phyloP scores from a whole-genome alignment of 2,329 filamentous ascomycete genomes.

The Fusarium poae region DNA sequence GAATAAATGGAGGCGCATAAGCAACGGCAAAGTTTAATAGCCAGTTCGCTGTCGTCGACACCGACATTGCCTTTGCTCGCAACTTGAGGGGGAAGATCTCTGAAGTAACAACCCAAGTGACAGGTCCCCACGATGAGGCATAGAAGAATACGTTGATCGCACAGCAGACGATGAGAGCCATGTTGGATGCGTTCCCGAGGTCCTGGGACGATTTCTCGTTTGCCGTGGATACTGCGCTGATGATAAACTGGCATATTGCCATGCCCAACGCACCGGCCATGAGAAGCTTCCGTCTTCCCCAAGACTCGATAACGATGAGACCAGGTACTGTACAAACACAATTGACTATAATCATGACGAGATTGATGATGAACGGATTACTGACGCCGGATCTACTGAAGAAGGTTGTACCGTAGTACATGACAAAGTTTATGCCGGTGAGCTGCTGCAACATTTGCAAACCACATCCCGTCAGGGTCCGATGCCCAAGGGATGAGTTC shows the following conservation, averaged over 20 bases:
- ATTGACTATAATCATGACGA: constrained; percentile 84
- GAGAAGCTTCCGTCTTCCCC: constrained; percentile 79
- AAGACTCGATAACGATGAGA: constrained; percentile 79
- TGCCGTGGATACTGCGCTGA: constrained; percentile 72
- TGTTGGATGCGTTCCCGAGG: constrained; percentile 62
- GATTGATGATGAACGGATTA: constrained; percentile 75
- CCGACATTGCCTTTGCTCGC: constrained; percentile 79
- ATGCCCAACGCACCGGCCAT: constrained; percentile 81
- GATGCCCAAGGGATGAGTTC: constrained; percentile 74
- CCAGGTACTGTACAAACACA: constrained; percentile 80
- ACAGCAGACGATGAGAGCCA: constrained; percentile 73
- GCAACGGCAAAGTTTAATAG: constrained; percentile 83
- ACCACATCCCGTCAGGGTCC: constrained; percentile 78
- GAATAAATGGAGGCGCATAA: constrained; percentile 85
- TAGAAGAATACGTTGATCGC: constrained; percentile 83
- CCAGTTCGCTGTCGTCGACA: constrained; percentile 84
- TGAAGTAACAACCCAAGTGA: constrained; percentile 80
- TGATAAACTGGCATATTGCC: constrained; percentile 73
- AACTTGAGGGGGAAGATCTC: constrained; percentile 78
- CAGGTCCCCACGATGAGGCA: constrained; percentile 81
- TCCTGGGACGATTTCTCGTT: constrained; percentile 40
- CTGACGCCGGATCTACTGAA: constrained; percentile 72
- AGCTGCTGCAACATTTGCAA: constrained; percentile 85
- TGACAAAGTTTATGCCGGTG: constrained; percentile 80
- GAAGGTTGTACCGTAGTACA: constrained; percentile 82